A percentile compares a stretch with the other conserved stretches of the same genome.
Evolutionary conservation across 179 eudicot species (phyloP).

Genomic region (Beta corolliflora): DNA sequence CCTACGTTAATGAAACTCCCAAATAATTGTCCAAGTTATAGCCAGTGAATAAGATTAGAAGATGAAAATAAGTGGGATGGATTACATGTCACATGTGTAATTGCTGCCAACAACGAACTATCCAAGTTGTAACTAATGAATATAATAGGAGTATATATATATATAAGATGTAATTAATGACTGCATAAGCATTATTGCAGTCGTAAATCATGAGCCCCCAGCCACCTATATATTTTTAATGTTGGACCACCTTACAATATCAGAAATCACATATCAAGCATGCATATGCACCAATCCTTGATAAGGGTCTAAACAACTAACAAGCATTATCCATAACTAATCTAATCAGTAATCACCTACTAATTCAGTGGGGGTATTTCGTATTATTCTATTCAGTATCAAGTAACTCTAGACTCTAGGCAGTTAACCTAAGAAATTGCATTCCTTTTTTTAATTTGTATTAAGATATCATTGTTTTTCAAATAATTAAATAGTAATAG

Average conservation of each 20-base stretch:
- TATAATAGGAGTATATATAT: no score
- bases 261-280: no score
- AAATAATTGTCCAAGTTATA: background rate
- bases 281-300: background rate
- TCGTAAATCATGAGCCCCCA: no score
- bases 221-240: no score
- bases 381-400: background rate
- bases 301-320: slow-evolving; percentile 2
- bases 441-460: background rate
- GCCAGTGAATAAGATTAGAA: no score
- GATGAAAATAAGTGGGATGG: background rate
- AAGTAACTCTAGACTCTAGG: background rate
- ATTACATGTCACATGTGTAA: background rate
- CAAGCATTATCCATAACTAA: background rate
- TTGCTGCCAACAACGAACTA: slow-evolving; percentile 12
- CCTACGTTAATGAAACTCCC: background rate
- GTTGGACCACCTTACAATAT: no score
- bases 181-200: no score
- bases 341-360: background rate
- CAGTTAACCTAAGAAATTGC: background rate
- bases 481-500: background rate
- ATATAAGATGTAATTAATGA: no score
- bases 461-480: background rate
- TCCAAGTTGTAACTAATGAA: background rate
- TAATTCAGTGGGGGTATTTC: background rate